A percentile compares a stretch with the other conserved stretches of the same genome.
phyloP scores from a whole-genome alignment of 345 rosid species.

The Erucastrum elatum region DNA sequence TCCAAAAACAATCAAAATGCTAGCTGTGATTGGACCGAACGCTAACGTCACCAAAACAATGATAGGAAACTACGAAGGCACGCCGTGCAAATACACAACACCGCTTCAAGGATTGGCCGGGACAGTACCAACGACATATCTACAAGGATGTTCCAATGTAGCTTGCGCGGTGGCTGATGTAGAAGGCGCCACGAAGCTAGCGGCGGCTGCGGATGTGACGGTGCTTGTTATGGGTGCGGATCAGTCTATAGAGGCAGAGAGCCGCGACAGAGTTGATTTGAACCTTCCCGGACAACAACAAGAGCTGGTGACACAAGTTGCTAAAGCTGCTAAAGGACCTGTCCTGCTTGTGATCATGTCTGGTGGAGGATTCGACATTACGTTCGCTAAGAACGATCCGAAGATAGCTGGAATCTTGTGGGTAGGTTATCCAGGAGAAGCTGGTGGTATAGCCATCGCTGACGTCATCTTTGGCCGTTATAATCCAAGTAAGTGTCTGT shows the following conservation, averaged over 20 bases:
- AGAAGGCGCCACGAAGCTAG: constrained; percentile 57
- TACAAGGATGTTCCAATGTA: constrained; percentile 68
- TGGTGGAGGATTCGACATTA: constrained; percentile 82
- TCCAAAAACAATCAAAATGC: constrained; percentile 49
- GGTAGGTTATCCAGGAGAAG: constrained; percentile 96
- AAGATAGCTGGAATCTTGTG: constrained; percentile 79
- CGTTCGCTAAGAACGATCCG: constrained; percentile 59
- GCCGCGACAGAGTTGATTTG: constrained; percentile 61
- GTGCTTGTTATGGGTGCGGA: constrained; percentile 81
- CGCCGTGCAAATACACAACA: constrained; percentile 80
- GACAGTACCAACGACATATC: constrained; percentile 53
- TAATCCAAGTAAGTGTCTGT: constrained; percentile 61
- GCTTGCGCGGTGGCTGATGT: constrained; percentile 63
- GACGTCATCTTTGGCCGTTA: constrained; percentile 72
- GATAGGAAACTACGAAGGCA: constrained; percentile 97
- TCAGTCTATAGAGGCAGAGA: constrained; percentile 71
- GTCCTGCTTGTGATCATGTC: constrained; percentile 92
- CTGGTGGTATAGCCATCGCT: constrained; percentile 90
- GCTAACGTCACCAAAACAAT: constrained; percentile 86
- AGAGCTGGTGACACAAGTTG: constrained; percentile 59
- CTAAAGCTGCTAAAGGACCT: constrained; percentile 71
- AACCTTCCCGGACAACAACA: constrained; percentile 81
- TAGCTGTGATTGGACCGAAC: constrained; percentile 93
- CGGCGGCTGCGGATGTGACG: constrained; percentile 67
- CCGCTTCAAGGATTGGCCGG: constrained; percentile 77